Base-by-base conservation (phyloP, 1,284 basidiomycete species). In the Blastosporella zonata region DNA sequence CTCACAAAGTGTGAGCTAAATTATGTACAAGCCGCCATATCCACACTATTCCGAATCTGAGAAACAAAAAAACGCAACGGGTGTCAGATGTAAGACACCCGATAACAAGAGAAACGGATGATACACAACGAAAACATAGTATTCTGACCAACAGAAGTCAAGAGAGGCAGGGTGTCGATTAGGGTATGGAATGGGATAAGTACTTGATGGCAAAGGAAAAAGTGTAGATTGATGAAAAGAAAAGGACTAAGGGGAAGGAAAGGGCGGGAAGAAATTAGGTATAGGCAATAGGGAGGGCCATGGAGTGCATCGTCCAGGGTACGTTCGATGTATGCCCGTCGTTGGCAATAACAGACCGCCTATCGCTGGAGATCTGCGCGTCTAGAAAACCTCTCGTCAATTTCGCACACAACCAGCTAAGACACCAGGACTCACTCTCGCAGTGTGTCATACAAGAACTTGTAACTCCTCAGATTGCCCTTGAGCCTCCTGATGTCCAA, bases 401-500 rank as follows among this genome's bases (percentile, higher is more conserved):
- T 35, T 27, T n/a, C 35, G 34, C 13, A 52, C 40, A 35, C 7
- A 36, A 17, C 9, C 37, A 31, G 37, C 48, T 29, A 43, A 36
- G 42, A 21, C 4, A 49, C 37, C 35, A 42, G 45, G 41, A 85
- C 91, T 65, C 67, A 94, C 91, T 88, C 81, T 75, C 91, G 77
- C 61, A 93, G 73, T 47, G 83, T 87, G 73, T 95, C 90, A 66
- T 97, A 96, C 67, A 97, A 77, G 67, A 90, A 94, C 71, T 94
- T 94, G 74, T 94, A 97, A 67, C 88, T 92, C 73, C 91, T 83
- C 59, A 95, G 73, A 62, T 90, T 88, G n/a, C 94, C 94, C 68
- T 94, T 93, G 63, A 96, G 67, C 54, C 94, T 74, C 58, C 94
- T 83, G 66, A 97, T 87, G 71, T 95, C 93, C 58, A 97, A 74